Conservation (phyloP, 2,329 filamentous ascomycete genomes). For the Blastomyces percursus region DNA sequence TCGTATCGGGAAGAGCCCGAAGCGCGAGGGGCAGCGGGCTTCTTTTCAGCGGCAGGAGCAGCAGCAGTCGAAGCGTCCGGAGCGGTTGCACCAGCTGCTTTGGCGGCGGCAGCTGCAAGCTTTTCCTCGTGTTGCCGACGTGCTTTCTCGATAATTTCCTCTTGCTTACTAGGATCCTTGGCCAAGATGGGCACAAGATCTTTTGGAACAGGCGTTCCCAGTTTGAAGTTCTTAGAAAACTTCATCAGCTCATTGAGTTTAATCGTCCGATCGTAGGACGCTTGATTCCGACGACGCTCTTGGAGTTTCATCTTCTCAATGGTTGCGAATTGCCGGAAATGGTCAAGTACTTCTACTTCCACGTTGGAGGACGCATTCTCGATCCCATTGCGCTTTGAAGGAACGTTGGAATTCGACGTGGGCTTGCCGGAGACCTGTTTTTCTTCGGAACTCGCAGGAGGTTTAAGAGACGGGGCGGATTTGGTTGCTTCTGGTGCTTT, state of each 20-base stretch:
- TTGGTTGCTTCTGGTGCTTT: slow-evolving; percentile 15
- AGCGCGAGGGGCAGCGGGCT: slow-evolving; percentile 36
- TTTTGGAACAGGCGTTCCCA: slow-evolving; percentile 79
- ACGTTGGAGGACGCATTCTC: slow-evolving; percentile 50
- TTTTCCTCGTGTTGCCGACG: slow-evolving; percentile 59
- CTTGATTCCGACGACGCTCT: slow-evolving; percentile 46
- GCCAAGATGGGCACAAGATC: slow-evolving; percentile 92
- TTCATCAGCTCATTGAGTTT: slow-evolving; percentile 92
- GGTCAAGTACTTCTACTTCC: slow-evolving; percentile 49
- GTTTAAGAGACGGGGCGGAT: slow-evolving; percentile 16
- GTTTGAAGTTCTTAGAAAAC: slow-evolving; percentile 87
- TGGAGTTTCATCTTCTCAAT: slow-evolving; percentile 50
- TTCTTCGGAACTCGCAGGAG: slow-evolving; percentile 19
- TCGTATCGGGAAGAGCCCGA: slow-evolving; percentile 40
- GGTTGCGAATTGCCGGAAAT: slow-evolving; percentile 54
- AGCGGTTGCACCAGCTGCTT: slow-evolving; percentile 10
- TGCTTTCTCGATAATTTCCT: slow-evolving; percentile 82
- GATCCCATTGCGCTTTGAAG: slow-evolving; percentile 29
- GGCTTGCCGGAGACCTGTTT: slow-evolving; percentile 19
- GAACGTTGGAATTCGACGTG: slow-evolving; percentile 30
- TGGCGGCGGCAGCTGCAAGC: slow-evolving; percentile 19
- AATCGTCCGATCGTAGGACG: slow-evolving; percentile 68
- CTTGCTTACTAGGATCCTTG: slow-evolving; percentile 90
- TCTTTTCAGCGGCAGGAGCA: slow-evolving; percentile 39
- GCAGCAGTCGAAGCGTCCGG: slow-evolving; percentile 12